These are phyloP conservation scores for Aplosporella prunicola DNA, from an alignment of 2,329 filamentous ascomycete species.

Conservation along the genomic window DNA sequence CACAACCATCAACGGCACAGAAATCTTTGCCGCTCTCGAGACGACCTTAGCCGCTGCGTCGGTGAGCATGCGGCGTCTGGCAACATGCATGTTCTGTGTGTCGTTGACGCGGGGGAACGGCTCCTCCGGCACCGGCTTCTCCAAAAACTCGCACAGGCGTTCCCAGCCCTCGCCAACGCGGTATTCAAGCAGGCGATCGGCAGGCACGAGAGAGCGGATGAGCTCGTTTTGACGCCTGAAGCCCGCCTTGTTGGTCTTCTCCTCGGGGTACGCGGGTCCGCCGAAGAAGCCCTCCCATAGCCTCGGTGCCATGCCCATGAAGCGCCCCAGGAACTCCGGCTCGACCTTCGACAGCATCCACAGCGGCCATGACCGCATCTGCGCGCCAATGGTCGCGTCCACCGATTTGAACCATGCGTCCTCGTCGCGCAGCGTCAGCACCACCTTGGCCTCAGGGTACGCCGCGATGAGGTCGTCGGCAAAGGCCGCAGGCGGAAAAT, in stretches of 20 bases:
- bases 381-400: slow-evolving; percentile 4
- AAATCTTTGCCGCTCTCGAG: too few species aligned
- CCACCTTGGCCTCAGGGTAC: slow-evolving; percentile 16
- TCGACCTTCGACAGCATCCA: neutral
- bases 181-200: slow-evolving; percentile 20
- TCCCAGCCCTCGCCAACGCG: slow-evolving; percentile 18
- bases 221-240: slow-evolving; percentile 13
- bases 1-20: too few species aligned
- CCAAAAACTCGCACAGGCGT: slow-evolving; percentile 22
- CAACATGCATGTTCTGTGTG: too few species aligned
- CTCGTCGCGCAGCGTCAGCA: slow-evolving; percentile 11
- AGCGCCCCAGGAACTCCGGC: neutral
- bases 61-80: too few species aligned
- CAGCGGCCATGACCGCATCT: too few species aligned
- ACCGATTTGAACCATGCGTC: slow-evolving; percentile 7
- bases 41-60: too few species aligned
- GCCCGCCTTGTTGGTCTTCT: slow-evolving; percentile 2
- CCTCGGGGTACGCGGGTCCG: neutral
- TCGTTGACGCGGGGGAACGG: slow-evolving; percentile 17
- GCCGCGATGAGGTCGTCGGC: slow-evolving; percentile 14
- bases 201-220: slow-evolving; percentile 15
- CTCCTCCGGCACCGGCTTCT: slow-evolving; percentile 15
- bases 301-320: neutral
- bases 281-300: neutral
- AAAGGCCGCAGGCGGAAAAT: slow-evolving; percentile 13